A percentile compares a stretch with the other conserved stretches of the same genome.
Conservation (phyloP, 129 eudicot species). For the Escallonia herrerae region DNA sequence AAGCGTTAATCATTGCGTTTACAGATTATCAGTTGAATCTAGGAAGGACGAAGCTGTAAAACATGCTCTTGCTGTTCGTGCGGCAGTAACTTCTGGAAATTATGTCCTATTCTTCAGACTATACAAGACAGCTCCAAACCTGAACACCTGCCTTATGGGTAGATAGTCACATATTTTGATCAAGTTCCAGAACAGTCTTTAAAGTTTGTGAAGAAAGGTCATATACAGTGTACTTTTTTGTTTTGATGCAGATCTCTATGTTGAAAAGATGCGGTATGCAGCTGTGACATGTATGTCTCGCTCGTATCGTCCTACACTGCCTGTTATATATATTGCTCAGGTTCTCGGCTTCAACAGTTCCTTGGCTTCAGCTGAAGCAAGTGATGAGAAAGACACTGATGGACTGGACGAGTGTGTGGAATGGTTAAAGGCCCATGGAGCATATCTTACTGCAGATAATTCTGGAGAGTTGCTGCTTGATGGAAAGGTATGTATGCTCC, state of each 20-base stretch:
- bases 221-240: constrained; percentile 2
- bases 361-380: constrained; percentile 30
- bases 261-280: constrained; percentile 87
- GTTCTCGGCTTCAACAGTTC: constrained; percentile 60
- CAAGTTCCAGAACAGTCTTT: neutral
- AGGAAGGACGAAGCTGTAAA: constrained; percentile 64
- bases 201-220: neutral
- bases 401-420: constrained; percentile 81
- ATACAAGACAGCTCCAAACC: constrained; percentile 74
- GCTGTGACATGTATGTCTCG: constrained; percentile 87
- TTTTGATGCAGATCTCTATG: constrained; percentile 66
- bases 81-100: constrained; percentile 81
- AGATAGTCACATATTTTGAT: constrained; percentile 9
- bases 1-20: constrained; percentile 2
- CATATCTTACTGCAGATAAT: constrained; percentile 54
- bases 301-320: constrained; percentile 89
- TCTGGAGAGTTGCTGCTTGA: constrained; percentile 75
- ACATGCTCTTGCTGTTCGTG: constrained; percentile 93
- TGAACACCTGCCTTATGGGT: constrained; percentile 89
- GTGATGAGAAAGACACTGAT: constrained; percentile 42
- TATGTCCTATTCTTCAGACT: constrained; percentile 75
- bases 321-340: constrained; percentile 69
- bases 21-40: constrained; percentile 71
- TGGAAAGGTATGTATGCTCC: constrained; percentile 53
- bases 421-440: constrained; percentile 98